A percentile compares a stretch with the other conserved stretches of the same genome.
These are phyloP conservation scores for Hsuehochloa calcarea DNA, from an alignment of 176 grass and related monocot species.

Conservation along the genomic window DNA sequence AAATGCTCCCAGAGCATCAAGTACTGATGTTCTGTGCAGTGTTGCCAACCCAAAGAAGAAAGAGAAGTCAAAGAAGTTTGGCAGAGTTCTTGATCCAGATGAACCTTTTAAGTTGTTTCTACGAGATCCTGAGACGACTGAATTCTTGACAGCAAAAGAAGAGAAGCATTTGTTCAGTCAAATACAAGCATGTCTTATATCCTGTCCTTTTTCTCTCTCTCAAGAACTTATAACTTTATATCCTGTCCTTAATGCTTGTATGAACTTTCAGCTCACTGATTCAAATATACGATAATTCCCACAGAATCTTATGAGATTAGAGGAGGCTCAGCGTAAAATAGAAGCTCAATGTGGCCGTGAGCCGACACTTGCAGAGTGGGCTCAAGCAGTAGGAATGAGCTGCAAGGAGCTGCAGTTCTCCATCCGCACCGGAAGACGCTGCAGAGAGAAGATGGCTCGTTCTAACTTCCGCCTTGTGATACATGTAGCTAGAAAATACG, in stretches of 20 bases:
- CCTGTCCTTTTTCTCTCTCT: background rate
- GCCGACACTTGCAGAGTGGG: constrained; percentile 67
- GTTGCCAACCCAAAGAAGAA: constrained; percentile 18
- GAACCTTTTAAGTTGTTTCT: constrained; percentile 64
- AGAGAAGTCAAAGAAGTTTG: constrained; percentile 47
- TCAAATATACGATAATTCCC: background rate
- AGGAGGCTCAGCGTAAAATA: constrained; percentile 58
- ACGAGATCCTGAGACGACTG: constrained; percentile 55
- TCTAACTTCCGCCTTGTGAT: constrained; percentile 77
- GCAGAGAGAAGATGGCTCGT: constrained; percentile 72
- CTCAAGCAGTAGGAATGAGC: constrained; percentile 66
- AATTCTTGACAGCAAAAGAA: constrained; percentile 61
- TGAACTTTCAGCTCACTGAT: constrained; percentile 4
- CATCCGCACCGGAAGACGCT: constrained; percentile 48
- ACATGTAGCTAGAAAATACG: constrained; percentile 75
- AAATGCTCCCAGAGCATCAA: constrained; percentile 12
- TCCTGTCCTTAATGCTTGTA: background rate
- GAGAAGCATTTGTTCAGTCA: constrained; percentile 60
- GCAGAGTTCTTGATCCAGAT: constrained; percentile 46
- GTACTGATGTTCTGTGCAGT: constrained; percentile 9
- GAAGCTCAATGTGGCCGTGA: constrained; percentile 50
- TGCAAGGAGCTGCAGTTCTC: constrained; percentile 51
- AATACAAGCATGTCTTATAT: constrained; percentile 56
- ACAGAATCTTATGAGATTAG: constrained; percentile 65
- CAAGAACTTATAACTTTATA: background rate